These are phyloP conservation scores for Knoxia roxburghii DNA, from an alignment of 257 asterid species.

Conservation along the genomic window DNA sequence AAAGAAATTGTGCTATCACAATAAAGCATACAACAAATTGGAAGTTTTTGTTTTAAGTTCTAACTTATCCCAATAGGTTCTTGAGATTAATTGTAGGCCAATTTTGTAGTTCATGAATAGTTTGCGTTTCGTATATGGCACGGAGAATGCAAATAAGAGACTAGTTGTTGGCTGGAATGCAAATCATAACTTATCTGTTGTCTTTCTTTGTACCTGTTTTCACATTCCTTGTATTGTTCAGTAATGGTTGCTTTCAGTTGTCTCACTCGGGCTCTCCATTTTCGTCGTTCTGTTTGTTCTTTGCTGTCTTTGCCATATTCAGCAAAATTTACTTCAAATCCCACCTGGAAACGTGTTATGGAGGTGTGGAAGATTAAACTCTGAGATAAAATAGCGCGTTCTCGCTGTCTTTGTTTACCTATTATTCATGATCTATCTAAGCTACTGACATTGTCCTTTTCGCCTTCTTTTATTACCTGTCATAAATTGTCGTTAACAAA, in stretches of 20 bases:
- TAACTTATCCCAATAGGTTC: not conserved
- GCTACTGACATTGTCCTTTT: too few species aligned
- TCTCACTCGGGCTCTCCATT: not conserved
- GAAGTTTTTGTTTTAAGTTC: not conserved
- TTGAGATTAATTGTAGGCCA: not conserved
- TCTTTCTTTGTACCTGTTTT: not conserved
- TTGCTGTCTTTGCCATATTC: not conserved
- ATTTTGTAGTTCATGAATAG: not conserved
- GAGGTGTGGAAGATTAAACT: too few species aligned
- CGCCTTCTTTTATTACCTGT: too few species aligned
- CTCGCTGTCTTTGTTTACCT: too few species aligned
- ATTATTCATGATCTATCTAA: too few species aligned
- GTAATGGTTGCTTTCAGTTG: not conserved
- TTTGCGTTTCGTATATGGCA: constrained; percentile 2
- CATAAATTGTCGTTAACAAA: too few species aligned
- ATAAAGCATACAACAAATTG: not conserved
- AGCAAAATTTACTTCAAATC: too few species aligned
- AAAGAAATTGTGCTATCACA: not conserved
- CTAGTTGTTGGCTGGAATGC: not conserved
- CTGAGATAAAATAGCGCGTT: too few species aligned
- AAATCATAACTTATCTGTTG: too few species aligned
- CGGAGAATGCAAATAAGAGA: not conserved
- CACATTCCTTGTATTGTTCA: not conserved
- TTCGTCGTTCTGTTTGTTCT: constrained; percentile 1
- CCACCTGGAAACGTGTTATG: too few species aligned